phyloP scores from a whole-genome alignment of 2,329 filamentous ascomycete genomes.

The Colletotrichum noveboracense region DNA sequence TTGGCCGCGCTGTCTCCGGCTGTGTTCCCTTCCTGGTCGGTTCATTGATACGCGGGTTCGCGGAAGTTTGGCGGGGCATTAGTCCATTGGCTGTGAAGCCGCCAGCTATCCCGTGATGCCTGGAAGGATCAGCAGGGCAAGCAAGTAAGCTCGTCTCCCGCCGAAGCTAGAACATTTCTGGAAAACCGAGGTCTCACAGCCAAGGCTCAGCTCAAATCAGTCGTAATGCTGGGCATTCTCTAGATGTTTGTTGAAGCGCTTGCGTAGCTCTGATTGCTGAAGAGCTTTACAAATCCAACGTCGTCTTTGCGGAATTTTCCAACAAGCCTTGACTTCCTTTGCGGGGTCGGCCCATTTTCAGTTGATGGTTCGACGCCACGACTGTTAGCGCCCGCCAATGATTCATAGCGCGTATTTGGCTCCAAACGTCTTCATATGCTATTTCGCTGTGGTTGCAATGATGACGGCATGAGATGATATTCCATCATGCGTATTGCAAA shows the following conservation, averaged over 20 bases:
- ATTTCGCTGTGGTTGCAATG: neutral
- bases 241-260: rapidly evolving
- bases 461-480: neutral
- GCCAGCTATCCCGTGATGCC: neutral
- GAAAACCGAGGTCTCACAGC: neutral
- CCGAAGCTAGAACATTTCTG: neutral
- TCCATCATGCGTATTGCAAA: neutral
- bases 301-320: neutral
- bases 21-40: neutral
- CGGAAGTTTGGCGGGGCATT: neutral
- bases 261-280: neutral
- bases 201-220: neutral
- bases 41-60: neutral
- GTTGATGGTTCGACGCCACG: neutral
- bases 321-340: neutral
- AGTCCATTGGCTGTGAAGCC: neutral
- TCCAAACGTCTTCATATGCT: neutral
- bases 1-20: neutral
- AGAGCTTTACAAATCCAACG: neutral
- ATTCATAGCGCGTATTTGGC: neutral
- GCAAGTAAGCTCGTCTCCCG: neutral
- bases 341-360: neutral
- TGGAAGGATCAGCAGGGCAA: neutral
- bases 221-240: neutral
- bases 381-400: neutral